phyloP scores from a whole-genome alignment of 2,329 filamentous ascomycete genomes.

The Botrytis fragariae region DNA sequence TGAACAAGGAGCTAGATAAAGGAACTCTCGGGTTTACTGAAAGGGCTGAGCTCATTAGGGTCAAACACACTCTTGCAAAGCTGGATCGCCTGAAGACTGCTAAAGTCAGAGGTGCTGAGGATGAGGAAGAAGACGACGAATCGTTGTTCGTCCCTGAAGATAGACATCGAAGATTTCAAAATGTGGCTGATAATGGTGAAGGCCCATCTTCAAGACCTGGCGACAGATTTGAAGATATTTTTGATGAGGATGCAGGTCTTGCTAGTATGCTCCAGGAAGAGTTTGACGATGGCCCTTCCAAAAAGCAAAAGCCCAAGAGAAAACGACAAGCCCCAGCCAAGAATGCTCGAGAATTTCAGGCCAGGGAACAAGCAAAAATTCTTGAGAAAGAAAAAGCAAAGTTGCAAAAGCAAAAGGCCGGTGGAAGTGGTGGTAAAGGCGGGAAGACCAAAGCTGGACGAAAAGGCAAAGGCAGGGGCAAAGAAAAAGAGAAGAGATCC shows the following conservation, averaged over 20 bases:
- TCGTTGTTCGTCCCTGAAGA: slow-evolving; percentile 28
- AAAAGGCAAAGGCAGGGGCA: slow-evolving; percentile 23
- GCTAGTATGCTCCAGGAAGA: slow-evolving; percentile 25
- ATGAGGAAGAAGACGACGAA: slow-evolving; percentile 16
- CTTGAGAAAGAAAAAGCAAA: slow-evolving; percentile 29
- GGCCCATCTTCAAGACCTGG: slow-evolving; percentile 9
- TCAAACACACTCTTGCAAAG: background rate
- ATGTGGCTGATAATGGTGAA: slow-evolving; percentile 6
- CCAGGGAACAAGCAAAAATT: slow-evolving; percentile 20
- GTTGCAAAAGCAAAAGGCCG: slow-evolving; percentile 26
- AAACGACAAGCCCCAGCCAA: slow-evolving; percentile 27
- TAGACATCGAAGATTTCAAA: slow-evolving; percentile 3
- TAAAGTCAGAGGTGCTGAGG: background rate
- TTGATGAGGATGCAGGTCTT: slow-evolving; percentile 12
- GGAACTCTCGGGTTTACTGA: background rate
- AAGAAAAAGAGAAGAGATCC: slow-evolving; percentile 1
- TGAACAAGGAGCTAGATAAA: background rate
- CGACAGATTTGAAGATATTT: slow-evolving; percentile 6
- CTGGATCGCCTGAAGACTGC: slow-evolving; percentile 2
- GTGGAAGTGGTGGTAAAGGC: background rate
- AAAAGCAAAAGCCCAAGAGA: slow-evolving; percentile 25
- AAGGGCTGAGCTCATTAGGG: background rate
- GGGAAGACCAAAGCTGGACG: slow-evolving; percentile 11
- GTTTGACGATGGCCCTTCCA: background rate
- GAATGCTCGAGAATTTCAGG: slow-evolving; percentile 25